phyloP scores from a whole-genome alignment of 805 yeast genomes.

The Kluyveromyces nonfermentans region DNA sequence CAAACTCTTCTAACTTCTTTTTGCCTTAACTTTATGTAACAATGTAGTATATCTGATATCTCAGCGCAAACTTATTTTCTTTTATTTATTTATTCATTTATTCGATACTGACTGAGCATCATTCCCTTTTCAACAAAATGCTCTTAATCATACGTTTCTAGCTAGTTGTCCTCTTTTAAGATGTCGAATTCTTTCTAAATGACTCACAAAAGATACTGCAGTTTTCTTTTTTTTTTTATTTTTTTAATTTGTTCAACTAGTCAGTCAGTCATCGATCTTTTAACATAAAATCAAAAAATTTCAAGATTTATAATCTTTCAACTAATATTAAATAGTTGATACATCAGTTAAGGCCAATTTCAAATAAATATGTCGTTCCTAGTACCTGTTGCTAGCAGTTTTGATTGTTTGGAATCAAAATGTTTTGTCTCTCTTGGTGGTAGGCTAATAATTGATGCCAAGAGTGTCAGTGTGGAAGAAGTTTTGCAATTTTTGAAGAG shows the following conservation, averaged over 20 bases:
- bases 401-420: constrained; percentile 6
- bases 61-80: too few relatives aligned
- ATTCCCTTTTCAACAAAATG: too few relatives aligned
- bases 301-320: too few relatives aligned
- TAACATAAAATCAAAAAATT: too few relatives aligned
- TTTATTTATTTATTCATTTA: too few relatives aligned
- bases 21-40: too few relatives aligned
- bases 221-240: neutral
- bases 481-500: constrained; percentile 11
- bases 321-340: too few relatives aligned
- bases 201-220: neutral
- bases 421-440: constrained; percentile 22
- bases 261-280: neutral
- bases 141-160: too few relatives aligned
- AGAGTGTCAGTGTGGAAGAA: constrained; percentile 11
- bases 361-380: constrained; percentile 25
- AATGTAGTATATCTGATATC: neutral
- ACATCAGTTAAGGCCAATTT: neutral
- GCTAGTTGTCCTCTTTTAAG: too few relatives aligned
- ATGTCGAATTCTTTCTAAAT: too few relatives aligned
- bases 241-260: neutral
- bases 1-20: constrained; percentile 2
- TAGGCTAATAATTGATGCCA: constrained; percentile 20
- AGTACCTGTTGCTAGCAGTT: constrained; percentile 25
- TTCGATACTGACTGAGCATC: too few relatives aligned